Percentiles rank a stretch among this genome's conserved stretches.
Evolutionary conservation across 441 rosid genomes (phyloP).

Genomic region (Bruguiera hainesii): DNA sequence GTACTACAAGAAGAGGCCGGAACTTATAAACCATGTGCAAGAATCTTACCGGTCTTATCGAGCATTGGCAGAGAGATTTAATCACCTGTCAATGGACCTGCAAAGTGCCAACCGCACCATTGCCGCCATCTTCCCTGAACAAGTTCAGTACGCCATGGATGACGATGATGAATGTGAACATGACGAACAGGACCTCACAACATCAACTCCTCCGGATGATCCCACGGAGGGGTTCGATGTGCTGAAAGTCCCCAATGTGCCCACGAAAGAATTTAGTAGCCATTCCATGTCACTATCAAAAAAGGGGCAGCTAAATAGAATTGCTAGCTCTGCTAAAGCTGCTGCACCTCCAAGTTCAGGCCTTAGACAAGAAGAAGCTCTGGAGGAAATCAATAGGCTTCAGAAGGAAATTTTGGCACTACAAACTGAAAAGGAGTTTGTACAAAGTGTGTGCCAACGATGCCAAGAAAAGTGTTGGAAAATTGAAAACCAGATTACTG

Average conservation of each 20-base stretch:
- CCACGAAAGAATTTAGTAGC: constrained; percentile 46
- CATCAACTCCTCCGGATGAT: constrained; percentile 16
- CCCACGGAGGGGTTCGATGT: background rate
- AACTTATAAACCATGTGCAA: constrained; percentile 64
- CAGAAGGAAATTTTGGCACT: constrained; percentile 64
- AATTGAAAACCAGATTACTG: constrained; percentile 50
- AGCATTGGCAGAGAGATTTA: constrained; percentile 83
- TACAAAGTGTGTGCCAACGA: constrained; percentile 49
- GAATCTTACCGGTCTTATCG: constrained; percentile 67
- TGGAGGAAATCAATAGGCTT: constrained; percentile 55
- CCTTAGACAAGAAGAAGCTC: constrained; percentile 49
- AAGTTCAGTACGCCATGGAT: constrained; percentile 53
- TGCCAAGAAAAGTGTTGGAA: constrained; percentile 49
- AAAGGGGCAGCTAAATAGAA: constrained; percentile 36
- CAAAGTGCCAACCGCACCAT: constrained; percentile 89
- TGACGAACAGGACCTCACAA: constrained; percentile 25
- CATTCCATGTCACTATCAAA: constrained; percentile 30
- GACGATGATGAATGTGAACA: constrained; percentile 33
- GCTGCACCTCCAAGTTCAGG: constrained; percentile 40
- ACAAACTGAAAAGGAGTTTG: constrained; percentile 73
- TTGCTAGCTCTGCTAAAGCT: constrained; percentile 26
- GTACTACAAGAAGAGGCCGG: constrained; percentile 80
- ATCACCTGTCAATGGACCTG: constrained; percentile 71
- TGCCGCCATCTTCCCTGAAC: constrained; percentile 84
- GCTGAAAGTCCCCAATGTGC: constrained; percentile 36